Base-by-base conservation (phyloP, 1,284 basidiomycete genomes). In the Microbotryomycetes sp. region DNA sequence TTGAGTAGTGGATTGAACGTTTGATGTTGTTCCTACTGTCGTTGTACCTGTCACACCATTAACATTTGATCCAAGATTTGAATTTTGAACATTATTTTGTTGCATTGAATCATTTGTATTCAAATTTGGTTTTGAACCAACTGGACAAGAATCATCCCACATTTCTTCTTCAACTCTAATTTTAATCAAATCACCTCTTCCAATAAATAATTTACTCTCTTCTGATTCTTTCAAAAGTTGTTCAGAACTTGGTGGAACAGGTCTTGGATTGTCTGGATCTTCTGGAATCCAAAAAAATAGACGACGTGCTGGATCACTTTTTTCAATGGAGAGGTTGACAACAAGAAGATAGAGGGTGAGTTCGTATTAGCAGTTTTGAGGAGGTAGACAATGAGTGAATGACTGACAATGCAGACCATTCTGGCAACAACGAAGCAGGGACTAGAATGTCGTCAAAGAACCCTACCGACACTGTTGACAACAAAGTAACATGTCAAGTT, bases 361-460 rank as follows among this genome's bases (percentile, higher is more conserved):
- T 25, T 45, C 31, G 19, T 36, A 22, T 42, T 23, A n/a, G 53
- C 23, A 45, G 22, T n/a, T 25, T 19, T 7, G 46, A 30, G 31
- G 23, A 12, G 30, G 23, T 46, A 42, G 36, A 42, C 19, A 19
- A 42, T 19, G 12, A 19, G 7, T 48, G 36, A 56, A 42, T 42
- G 28, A 77, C 86, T 62, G 72, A 89, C 87, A 90, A 92, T 3
- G 87, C 83, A 31, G 82, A 84, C 2, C 88, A 87, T 69, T 85
- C 82, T 4, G 89, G 78, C 81, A 93, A 59, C 77, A 82, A 32
- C 77, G 78, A 49, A 80, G 87, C 73, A 0, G 77, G 77, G 52
- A 97, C 83, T 74, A 90, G 89, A 45, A 97, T 86, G 72, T 97
- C 92, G 74, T 94, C 89, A 73, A 97, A 98, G 79, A 98, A 97